Percentiles rank a stretch among this genome's conserved stretches.
Conservation (phyloP, 2,329 filamentous ascomycete species). For the Aspergillus brasiliensis region DNA sequence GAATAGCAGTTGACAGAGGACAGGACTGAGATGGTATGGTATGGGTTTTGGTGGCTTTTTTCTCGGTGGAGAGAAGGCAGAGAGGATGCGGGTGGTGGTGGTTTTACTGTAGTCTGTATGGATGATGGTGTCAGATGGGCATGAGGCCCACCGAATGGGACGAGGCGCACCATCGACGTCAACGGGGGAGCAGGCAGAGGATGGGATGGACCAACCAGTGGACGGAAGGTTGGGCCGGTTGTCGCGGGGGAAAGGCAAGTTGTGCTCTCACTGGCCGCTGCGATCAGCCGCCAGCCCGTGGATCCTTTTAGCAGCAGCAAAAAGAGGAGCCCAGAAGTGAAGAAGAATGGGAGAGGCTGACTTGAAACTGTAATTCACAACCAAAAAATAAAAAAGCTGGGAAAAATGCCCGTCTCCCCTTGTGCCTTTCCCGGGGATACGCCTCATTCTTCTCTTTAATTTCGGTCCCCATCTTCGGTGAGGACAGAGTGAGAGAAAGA, state of each 20-base stretch:
- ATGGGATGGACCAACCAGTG: slow-evolving; percentile 8
- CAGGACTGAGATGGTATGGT: too few relatives aligned
- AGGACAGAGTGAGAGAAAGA: background rate
- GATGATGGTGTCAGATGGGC: background rate
- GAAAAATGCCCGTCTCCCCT: slow-evolving; percentile 1
- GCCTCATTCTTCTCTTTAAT: slow-evolving; percentile 1
- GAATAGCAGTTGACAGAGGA: background rate
- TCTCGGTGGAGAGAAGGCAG: background rate
- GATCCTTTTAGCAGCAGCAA: slow-evolving; percentile 5
- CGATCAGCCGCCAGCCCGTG: slow-evolving; percentile 9
- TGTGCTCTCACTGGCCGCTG: background rate
- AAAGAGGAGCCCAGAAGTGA: background rate
- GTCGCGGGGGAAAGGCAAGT: slow-evolving; percentile 1
- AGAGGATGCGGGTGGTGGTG: background rate
- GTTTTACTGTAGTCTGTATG: background rate
- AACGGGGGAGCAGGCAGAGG: slow-evolving; percentile 5
- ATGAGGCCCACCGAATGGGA: background rate
- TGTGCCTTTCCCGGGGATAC: background rate
- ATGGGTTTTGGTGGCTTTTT: too few relatives aligned
- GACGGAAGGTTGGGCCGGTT: slow-evolving; percentile 3
- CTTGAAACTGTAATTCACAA: background rate
- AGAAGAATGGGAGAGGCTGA: background rate
- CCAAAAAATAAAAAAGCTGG: background rate
- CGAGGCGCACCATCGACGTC: slow-evolving; percentile 7
- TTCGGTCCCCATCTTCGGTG: background rate